Base-by-base conservation (phyloP, 2,329 filamentous ascomycete species). In the Orbilia blumenaviensis region DNA sequence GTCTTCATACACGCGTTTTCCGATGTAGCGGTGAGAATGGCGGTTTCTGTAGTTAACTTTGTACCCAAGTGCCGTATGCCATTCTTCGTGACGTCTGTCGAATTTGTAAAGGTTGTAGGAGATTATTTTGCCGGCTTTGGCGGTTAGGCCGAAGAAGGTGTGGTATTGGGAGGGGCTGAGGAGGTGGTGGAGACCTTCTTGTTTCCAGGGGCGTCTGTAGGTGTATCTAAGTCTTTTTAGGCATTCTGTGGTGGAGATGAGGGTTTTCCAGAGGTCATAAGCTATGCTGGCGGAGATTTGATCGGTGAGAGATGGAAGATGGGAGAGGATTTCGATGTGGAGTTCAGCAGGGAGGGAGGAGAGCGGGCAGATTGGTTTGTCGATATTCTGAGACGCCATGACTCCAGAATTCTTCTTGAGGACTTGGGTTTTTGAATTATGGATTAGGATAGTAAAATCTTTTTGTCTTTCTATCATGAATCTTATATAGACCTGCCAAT, bases 251-350 rank as follows among this genome's bases (percentile, higher is more conserved):
- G 10, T 46, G 29, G 5, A 23, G 25, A 72, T 46, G 9, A 72
- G 38, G 18, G 12, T 29, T 27, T 32, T 18, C 67, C 67, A 72
- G 46, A 54, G 18, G 18, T 34, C 9, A 38, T 46, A 48, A 5
- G 58, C 12, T 6, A 64, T n/a, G 32, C 56, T 63, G 2, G 58
- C 58, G 34, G 58, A 32, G 16, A 64, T 41, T 34, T 72, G 67
- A 18, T 72, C 67, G 6, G 63, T 25, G 58, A 72, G 32, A 12
- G 18, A 2, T 46, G 58, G 34, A 8, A 72, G 34, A 36, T 64
- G 34, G 58, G 67, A 56, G 46, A 72, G 36, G 46, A 72, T 58
- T 29, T 56, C 62, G 21, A 72, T n/a, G 36, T 72, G 67, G n/a
- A 72, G 10, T 32, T 72, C 67, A 0, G 67, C 14, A 18, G 67